Conservation (phyloP, 1,139 yeast genomes). For the Scheffersomyces parashehatae region DNA sequence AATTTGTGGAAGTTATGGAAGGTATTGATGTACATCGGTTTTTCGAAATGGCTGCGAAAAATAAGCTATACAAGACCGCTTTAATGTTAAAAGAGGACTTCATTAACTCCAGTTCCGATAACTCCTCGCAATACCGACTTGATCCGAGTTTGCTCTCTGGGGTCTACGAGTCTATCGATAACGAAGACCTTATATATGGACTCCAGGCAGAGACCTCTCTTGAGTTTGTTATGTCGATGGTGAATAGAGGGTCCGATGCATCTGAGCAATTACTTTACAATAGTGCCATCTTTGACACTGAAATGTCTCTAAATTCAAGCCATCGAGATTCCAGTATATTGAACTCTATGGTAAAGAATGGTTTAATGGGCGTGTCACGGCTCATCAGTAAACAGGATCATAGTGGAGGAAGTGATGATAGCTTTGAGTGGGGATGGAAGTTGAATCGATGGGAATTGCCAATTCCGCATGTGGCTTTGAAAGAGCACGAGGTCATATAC, state of each 20-base stretch:
- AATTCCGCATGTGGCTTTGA: constrained; percentile 23
- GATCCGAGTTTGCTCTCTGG: constrained; percentile 23
- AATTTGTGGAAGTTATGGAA: constrained; percentile 36
- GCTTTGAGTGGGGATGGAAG: constrained; percentile 66
- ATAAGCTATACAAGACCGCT: constrained; percentile 46
- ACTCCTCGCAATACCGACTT: not conserved
- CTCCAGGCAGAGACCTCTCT: constrained; percentile 59
- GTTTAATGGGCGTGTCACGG: constrained; percentile 51
- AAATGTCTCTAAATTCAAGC: constrained; percentile 19
- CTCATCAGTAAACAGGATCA: constrained; percentile 22
- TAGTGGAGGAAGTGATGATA: constrained; percentile 5
- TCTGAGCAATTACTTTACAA: constrained; percentile 50
- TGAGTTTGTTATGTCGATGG: constrained; percentile 47
- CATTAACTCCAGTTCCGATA: constrained; percentile 11
- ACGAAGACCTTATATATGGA: constrained; percentile 63
- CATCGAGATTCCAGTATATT: constrained; percentile 21
- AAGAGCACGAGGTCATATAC: constrained; percentile 48
- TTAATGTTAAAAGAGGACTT: constrained; percentile 59
- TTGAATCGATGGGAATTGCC: constrained; percentile 72
- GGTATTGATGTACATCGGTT: constrained; percentile 31
- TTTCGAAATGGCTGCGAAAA: constrained; percentile 35
- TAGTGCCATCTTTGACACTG: constrained; percentile 58
- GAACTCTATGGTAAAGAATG: constrained; percentile 42
- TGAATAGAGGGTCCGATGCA: constrained; percentile 36
- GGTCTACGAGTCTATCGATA: constrained; percentile 55